A percentile compares a stretch with the other conserved stretches of the same genome.
phyloP scores from a whole-genome alignment of 108 stramenopile genomes.

The Cyclostephanos tholiformis region DNA sequence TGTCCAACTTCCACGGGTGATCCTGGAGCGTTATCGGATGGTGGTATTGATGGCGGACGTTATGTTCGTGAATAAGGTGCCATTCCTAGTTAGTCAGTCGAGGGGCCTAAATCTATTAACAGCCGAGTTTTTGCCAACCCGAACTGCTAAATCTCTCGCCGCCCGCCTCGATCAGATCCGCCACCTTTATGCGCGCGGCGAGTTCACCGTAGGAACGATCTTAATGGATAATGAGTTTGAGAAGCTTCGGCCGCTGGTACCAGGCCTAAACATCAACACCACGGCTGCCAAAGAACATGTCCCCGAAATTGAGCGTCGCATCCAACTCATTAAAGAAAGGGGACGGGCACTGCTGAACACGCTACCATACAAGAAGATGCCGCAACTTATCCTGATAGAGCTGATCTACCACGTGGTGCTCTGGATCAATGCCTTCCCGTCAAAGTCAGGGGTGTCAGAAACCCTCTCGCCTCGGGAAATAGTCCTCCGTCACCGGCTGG shows the following conservation, averaged over 20 bases:
- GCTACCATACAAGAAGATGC: too few relatives aligned
- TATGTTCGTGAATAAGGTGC: too few relatives aligned
- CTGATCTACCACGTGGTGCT: not conserved
- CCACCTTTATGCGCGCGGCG: not conserved
- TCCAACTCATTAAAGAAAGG: not conserved
- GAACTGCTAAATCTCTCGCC: not conserved
- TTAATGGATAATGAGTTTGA: not conserved
- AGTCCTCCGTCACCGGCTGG: not conserved
- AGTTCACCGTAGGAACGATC: not conserved
- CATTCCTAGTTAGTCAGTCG: slow-evolving; percentile 32
- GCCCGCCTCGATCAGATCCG: not conserved
- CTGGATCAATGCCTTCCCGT: too few relatives aligned
- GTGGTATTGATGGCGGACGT: not conserved
- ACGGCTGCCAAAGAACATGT: not conserved
- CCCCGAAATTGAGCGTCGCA: not conserved
- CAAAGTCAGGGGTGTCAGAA: too few relatives aligned
- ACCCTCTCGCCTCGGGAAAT: not conserved
- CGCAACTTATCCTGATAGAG: not conserved
- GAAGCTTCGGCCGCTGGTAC: too few relatives aligned
- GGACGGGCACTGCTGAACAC: not conserved
- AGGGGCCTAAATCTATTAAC: not conserved
- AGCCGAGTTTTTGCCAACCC: too few relatives aligned
- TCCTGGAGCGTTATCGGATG: not conserved
- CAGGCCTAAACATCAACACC: not conserved
- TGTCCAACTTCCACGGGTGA: not conserved